These are phyloP conservation scores for Sordariomycetes sp. DNA, from an alignment of 2,329 filamentous ascomycete genomes.

Conservation along the genomic window DNA sequence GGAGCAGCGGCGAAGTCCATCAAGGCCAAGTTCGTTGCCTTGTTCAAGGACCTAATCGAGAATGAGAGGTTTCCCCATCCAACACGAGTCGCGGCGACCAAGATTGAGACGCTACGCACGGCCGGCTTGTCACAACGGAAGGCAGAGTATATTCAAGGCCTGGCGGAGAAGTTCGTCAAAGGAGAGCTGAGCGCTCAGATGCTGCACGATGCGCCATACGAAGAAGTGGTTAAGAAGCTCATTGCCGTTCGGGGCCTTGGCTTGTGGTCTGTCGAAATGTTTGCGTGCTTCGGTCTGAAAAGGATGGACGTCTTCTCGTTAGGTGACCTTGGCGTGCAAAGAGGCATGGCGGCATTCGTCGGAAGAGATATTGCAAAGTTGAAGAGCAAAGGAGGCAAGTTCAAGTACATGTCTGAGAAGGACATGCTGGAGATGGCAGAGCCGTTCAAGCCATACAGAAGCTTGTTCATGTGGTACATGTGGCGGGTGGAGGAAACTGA, in stretches of 20 bases:
- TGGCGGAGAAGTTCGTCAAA: conserved; percentile 69
- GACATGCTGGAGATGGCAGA: conserved; percentile 83
- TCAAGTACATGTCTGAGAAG: conserved; percentile 94
- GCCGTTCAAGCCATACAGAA: conserved; percentile 78
- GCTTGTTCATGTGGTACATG: conserved; percentile 98
- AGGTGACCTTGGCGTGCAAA: conserved; percentile 87
- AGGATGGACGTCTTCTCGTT: conserved; percentile 88
- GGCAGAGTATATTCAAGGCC: conserved; percentile 84
- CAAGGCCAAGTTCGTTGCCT: conserved; percentile 69
- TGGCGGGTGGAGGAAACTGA: conserved; percentile 81
- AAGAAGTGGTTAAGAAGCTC: conserved; percentile 73
- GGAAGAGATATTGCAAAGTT: conserved; percentile 78
- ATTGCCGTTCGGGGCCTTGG: conserved; percentile 83
- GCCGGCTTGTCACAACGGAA: conserved; percentile 91
- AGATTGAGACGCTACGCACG: conserved; percentile 62
- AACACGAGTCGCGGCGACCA: conserved; percentile 54
- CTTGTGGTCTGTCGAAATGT: conserved; percentile 94
- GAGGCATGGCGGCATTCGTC: conserved; percentile 82
- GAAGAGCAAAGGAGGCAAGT: conserved; percentile 76
- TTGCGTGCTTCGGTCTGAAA: conserved; percentile 92
- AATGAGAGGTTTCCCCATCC: conserved; percentile 61
- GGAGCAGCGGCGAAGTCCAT: conserved; percentile 86
- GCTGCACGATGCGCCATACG: conserved; percentile 72
- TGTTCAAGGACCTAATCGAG: conserved; percentile 47
- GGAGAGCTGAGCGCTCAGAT: conserved; percentile 70